phyloP scores from a whole-genome alignment of 106 monocot species.

The Triglochin maritima region DNA sequence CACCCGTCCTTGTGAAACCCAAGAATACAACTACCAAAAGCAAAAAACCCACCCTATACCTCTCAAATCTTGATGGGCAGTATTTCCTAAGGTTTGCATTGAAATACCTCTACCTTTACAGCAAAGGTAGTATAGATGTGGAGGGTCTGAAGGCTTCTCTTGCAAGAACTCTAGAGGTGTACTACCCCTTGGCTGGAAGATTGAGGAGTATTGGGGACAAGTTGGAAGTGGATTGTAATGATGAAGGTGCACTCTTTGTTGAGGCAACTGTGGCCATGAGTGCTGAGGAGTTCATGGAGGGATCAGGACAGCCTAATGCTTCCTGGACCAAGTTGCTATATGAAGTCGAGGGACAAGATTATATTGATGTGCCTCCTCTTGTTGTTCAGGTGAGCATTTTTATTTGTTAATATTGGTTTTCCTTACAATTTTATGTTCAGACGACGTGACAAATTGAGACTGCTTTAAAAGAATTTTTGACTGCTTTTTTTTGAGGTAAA shows the following conservation, averaged over 20 bases:
- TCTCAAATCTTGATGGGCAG: too few relatives aligned
- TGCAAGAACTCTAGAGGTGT: conserved; percentile 43
- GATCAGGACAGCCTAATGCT: conserved; percentile 34
- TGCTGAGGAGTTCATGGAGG: conserved; percentile 45
- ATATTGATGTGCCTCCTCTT: conserved; percentile 61
- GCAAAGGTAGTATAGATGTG: conserved; percentile 4
- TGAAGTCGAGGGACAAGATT: conserved; percentile 34
- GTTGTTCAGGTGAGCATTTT: conserved; percentile 60
- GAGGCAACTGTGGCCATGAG: conserved; percentile 36
- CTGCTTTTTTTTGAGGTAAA: too few relatives aligned
- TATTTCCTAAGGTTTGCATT: too few relatives aligned
- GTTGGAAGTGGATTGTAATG: conserved; percentile 81
- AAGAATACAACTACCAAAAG: too few relatives aligned
- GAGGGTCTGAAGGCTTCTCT: conserved; percentile 43
- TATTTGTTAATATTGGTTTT: too few relatives aligned
- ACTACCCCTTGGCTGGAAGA: conserved; percentile 82
- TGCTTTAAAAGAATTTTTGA: too few relatives aligned
- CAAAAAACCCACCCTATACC: too few relatives aligned
- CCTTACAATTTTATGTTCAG: too few relatives aligned
- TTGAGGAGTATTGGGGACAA: conserved; percentile 47
- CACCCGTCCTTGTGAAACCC: too few relatives aligned
- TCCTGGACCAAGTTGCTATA: conserved; percentile 89
- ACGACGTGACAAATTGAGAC: too few relatives aligned
- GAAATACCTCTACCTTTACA: conserved; percentile 71
- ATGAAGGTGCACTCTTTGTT: conserved; percentile 59